phyloP scores from a whole-genome alignment of 176 grass and related monocot species.

The Elaeis guineensis region DNA sequence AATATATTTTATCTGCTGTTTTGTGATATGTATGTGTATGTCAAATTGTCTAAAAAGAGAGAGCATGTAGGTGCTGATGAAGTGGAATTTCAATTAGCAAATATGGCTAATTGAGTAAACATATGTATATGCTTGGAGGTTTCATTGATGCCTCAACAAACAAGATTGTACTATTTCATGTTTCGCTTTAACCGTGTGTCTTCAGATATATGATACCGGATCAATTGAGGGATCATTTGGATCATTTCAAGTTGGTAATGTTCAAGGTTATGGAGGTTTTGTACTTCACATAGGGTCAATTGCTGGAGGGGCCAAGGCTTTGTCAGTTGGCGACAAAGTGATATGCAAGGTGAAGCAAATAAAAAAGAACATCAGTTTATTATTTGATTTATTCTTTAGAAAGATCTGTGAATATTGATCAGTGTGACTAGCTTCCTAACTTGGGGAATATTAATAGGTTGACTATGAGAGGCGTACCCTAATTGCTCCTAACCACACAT shows the following conservation, averaged over 20 bases:
- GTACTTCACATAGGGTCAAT: slow-evolving; percentile 79
- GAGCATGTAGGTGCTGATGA: too few species aligned
- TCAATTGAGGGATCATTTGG: slow-evolving; percentile 77
- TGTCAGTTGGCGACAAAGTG: slow-evolving; percentile 59
- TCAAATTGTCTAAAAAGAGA: too few species aligned
- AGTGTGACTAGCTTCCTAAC: too few species aligned
- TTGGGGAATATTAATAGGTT: slow-evolving; percentile 45
- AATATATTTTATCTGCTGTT: too few species aligned
- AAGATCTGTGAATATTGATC: too few species aligned
- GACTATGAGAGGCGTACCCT: slow-evolving; percentile 60
- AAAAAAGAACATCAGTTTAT: not conserved
- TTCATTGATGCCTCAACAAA: too few species aligned
- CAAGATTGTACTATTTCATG: too few species aligned
- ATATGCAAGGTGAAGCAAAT: slow-evolving; percentile 59
- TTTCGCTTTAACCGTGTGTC: slow-evolving; percentile 6
- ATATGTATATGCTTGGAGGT: too few species aligned
- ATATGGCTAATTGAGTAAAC: too few species aligned
- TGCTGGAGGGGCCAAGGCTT: slow-evolving; percentile 31
- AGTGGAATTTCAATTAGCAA: too few species aligned
- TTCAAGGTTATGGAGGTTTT: slow-evolving; percentile 87
- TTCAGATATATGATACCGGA: slow-evolving; percentile 82
- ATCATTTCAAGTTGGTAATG: slow-evolving; percentile 73
- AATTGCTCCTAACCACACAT: slow-evolving; percentile 96
- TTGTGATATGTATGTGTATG: too few species aligned
- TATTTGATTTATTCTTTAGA: too few species aligned